Evolutionary conservation across 2,329 filamentous ascomycete genomes (phyloP), one percentile per base, ranked within the genome.

Genomic region (Cytospora mali): DNA sequence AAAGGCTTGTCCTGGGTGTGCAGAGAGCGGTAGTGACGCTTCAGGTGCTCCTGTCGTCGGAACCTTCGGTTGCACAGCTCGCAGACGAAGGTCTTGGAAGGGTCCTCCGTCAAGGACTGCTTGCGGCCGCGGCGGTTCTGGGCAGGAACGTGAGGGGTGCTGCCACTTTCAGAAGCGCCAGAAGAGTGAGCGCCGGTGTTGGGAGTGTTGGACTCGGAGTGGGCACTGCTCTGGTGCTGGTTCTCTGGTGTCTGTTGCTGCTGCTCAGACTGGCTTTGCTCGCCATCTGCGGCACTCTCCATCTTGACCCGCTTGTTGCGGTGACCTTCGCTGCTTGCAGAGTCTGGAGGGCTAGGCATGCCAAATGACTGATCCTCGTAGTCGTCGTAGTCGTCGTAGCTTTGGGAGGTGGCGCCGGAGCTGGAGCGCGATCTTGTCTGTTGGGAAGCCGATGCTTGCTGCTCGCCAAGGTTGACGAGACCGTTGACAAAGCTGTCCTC

Each of bases 1-100:
- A 98, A 99, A 6, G 95, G 95, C 88, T 98, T 99, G 75, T 98
- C 95, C 74, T 96, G 90, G 1, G 95, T 99, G 83, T 99, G 95
- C 54, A 99, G 92, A 63, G 95, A 98, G 70, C 95, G 89, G 83
- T 97, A 97, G 82, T 99, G 95, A 67, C 95, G 91, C 88, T 99
- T 99, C 65, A 99, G 87, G 74, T 99, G 95, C 78, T 99, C 95
- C 79, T 99, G 95, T 66, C 95, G 92, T 66, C 95, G 91, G 89
- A 99, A 99, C 66, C 95, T 92, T 68, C 95, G 93, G 72, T 92
- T 94, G 88, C 95, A 99, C 25, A 97, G 85, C 62, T 93, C 93
- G 80, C 95, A 99, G 65, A 97, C 92, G 68, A 98, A 99, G 0
- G 93, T 97, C 88, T 99, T 99, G 72, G 92, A 96, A 1, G 95